Conservation (phyloP, 139 green algal species). For the Zygnema circumcarinatum region DNA sequence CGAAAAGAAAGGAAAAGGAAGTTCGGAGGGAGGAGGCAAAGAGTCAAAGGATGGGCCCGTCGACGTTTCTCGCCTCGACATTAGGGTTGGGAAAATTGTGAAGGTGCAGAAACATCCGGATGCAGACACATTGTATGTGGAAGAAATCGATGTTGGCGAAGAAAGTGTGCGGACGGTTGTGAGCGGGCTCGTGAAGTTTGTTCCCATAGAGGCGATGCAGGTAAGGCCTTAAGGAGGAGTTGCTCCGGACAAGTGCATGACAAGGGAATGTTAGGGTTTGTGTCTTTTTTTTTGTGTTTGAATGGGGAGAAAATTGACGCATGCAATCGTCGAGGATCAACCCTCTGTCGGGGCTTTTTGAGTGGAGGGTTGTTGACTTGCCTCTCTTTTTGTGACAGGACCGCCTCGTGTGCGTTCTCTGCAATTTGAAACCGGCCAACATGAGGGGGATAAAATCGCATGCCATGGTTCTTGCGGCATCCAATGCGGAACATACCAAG, state of each 20-base stretch:
- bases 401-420: constrained; percentile 76
- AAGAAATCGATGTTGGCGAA: constrained; percentile 96
- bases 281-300: too few relatives aligned
- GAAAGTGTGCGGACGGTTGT: constrained; percentile 74
- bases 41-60: constrained; percentile 25
- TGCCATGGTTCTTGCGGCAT: constrained; percentile 91
- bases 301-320: too few relatives aligned
- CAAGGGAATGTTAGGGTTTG: too few relatives aligned
- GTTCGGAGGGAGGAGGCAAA: constrained; percentile 18
- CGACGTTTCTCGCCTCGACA: constrained; percentile 75
- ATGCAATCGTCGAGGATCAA: too few relatives aligned
- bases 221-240: too few relatives aligned
- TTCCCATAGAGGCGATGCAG: constrained; percentile 77
- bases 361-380: too few relatives aligned
- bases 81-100: constrained; percentile 85
- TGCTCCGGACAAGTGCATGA: too few relatives aligned
- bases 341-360: too few relatives aligned
- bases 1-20: background rate
- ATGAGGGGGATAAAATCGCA: constrained; percentile 87
- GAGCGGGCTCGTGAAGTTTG: constrained; percentile 89
- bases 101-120: constrained; percentile 78
- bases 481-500: constrained; percentile 59
- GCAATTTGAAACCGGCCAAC: constrained; percentile 93
- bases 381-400: too few relatives aligned
- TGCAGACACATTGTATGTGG: constrained; percentile 90